Base-by-base conservation (phyloP, 2,329 filamentous ascomycete species). In the Aspergillus sp. region DNA sequence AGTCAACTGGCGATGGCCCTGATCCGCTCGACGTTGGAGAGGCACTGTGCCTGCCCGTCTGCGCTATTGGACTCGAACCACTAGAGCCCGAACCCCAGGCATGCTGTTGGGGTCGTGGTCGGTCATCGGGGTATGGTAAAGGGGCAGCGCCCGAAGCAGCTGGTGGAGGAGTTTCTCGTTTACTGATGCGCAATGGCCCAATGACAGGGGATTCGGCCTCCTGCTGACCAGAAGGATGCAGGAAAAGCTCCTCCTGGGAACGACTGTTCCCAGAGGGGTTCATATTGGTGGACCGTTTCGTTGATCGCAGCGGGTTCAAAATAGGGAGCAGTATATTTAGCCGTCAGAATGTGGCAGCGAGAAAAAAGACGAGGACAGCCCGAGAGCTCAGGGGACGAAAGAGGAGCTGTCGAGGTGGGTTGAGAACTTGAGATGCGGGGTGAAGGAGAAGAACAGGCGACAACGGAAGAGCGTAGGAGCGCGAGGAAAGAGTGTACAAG, bases 131-230 rank as follows among this genome's bases (percentile, higher is more conserved):
- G 67, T 93, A 95, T 0, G 88, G 87, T 22, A 90, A 78, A 60
- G 83, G 77, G 57, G 82, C 40, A 37, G 47, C 88, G 55, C 81
- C 75, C 67, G 70, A 73, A 68, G 71, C 69, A 27, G 73, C 72
- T 37, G 85, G 85, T 52, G 81, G 81, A 33, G 87, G 84, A 57
- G 87, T 89, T 66, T 86, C 84, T 56, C 88, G 86, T 75, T 96
- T 96, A 79, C 88, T 88, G 73, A 96, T 96, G 69, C 91, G 86
- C 75, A 96, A 77, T 59, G 92, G 92, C 68, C 90, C 90, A 66
- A 96, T 84, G 17, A 89, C 90, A 57, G 91, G 90, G 68, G 90
- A 91, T 68, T 91, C 86, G 46, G 76, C 74, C 55, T 75, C 77
- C 22, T 58, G 58, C 44, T 58, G 62, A 30, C 53, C 55, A 24